Evolutionary conservation across 129 eudicot species (phyloP), one percentile per base, ranked within the genome.

Genomic region (Lactuca saligna): DNA sequence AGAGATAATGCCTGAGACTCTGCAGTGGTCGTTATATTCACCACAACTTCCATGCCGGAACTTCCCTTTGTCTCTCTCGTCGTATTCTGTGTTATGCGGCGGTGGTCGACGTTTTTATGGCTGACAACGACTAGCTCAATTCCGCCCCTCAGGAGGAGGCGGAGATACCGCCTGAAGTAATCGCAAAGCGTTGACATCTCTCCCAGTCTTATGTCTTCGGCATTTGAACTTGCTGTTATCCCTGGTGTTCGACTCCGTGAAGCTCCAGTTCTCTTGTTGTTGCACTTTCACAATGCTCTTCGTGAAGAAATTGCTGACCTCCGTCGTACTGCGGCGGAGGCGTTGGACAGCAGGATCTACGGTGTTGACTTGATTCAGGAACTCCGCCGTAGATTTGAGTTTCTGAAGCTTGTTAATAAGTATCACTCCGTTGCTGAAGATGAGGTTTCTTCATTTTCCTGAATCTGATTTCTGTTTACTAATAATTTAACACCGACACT

Each of bases 391-490:
- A 65, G 96, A 79, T 81, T 89, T 65, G 88, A 89, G 81, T 94
- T 94, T 65, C 65, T 94, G 53, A 87, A 80, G 76, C 81, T 84
- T 29, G 90, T 94, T 14, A 80, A 81, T 46, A 76, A 81, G 77
- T 90, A 89, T 60, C 97, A 89, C 71, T 87, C 86, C 17, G 89
- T 82, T 15, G 90, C 96, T 33, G 99, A 94, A 80, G 99, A 90
- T 63, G 97, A 94, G 99, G 99, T 91, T 67, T 16, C 49, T 57
- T 64, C 42, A 13, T 58, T 44, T 62, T 57, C 61, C 67, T 42
- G 32, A 41, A 48, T 54, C 8, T 29, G 0, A 15, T 3, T 39
- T 0, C 55, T 16, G 7, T 32, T 63, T 14, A 39, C 7, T 16
- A 53, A 11, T 16, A 39, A 35, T 33, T 8, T 37, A 46, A 46